phyloP scores from a whole-genome alignment of 257 asterid genomes.

The Solanum piurae region DNA sequence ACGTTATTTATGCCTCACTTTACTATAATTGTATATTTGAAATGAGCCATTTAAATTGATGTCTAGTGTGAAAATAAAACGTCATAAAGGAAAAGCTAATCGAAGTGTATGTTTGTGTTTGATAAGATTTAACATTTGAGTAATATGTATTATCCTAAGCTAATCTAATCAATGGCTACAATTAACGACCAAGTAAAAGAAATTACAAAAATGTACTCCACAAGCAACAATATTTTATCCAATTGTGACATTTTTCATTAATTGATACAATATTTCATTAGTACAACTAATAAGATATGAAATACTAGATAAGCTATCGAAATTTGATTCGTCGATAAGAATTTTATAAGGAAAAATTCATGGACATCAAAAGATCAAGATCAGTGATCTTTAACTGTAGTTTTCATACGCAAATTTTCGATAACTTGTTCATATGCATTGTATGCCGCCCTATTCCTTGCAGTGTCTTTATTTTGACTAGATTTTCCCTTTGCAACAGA shows the following conservation, averaged over 20 bases:
- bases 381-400: not conserved
- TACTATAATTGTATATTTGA: too few species aligned
- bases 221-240: not conserved
- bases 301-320: not conserved
- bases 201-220: not conserved
- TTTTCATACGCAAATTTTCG: not conserved
- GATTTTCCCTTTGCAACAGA: conserved; percentile 23
- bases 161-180: not conserved
- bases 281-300: not conserved
- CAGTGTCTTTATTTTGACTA: conserved; percentile 14
- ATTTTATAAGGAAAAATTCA: not conserved
- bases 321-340: not conserved
- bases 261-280: not conserved
- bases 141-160: not conserved
- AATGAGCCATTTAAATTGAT: too few species aligned
- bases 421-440: conserved; percentile 8
- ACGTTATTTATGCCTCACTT: too few species aligned
- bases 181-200: not conserved
- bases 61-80: not conserved
- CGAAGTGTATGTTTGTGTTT: not conserved
- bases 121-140: not conserved
- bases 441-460: conserved; percentile 34
- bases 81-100: too few species aligned
- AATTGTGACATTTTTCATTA: not conserved
- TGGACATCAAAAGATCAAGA: not conserved